phyloP scores from a whole-genome alignment of 148 eudicot genomes.

The Polygonum aviculare region DNA sequence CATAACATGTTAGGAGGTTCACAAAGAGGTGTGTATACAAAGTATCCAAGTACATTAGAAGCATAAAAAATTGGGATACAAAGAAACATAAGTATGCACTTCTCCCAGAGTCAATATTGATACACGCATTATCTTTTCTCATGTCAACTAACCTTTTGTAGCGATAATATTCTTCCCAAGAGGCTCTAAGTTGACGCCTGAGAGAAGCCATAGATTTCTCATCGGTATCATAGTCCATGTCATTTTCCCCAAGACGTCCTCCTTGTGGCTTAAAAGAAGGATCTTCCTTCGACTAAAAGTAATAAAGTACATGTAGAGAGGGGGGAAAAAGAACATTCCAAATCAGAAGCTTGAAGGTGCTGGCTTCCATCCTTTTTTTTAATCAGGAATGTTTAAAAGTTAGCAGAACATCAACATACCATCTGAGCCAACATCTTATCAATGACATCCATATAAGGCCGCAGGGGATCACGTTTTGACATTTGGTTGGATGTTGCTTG shows the following conservation, averaged over 20 bases:
- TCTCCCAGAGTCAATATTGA: background rate
- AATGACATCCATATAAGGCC: constrained; percentile 75
- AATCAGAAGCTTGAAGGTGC: background rate
- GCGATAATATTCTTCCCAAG: constrained; percentile 76
- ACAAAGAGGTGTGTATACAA: background rate
- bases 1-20: background rate
- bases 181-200: constrained; percentile 78
- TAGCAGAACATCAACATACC: constrained; percentile 33
- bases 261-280: constrained; percentile 95
- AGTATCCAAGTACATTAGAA: background rate
- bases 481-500: constrained; percentile 94
- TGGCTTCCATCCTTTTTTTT: background rate
- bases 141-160: constrained; percentile 54
- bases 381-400: background rate
- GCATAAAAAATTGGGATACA: background rate
- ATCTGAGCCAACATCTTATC: constrained; percentile 80
- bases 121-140: background rate
- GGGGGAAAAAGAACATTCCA: background rate
- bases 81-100: background rate
- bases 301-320: background rate
- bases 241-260: constrained; percentile 83
- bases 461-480: constrained; percentile 86
- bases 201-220: constrained; percentile 94
- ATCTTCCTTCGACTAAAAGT: constrained; percentile 63
- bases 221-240: constrained; percentile 91